Conservation (phyloP, 768 basidiomycete species). For the Tricholoma bakamatsutake region DNA sequence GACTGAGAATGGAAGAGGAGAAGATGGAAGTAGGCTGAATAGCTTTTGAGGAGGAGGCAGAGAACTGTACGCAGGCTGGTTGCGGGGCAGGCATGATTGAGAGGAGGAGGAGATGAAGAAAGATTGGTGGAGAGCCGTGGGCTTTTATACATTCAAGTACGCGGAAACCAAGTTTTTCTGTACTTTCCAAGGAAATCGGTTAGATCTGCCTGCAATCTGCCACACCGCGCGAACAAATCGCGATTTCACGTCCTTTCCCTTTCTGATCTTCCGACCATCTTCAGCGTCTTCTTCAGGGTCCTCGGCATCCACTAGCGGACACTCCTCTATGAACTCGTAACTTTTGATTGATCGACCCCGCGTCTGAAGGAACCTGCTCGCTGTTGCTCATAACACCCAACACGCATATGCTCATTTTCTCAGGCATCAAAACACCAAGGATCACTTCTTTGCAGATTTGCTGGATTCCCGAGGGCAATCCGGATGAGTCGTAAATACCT, state of each 20-base stretch:
- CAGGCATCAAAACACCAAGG: too few relatives aligned
- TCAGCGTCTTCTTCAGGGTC: too few relatives aligned
- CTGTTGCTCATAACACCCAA: too few relatives aligned
- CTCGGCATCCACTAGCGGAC: neutral
- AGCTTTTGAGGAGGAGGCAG: constrained; percentile 33
- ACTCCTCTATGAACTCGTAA: neutral
- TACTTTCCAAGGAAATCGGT: constrained; percentile 22
- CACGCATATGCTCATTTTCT: too few relatives aligned
- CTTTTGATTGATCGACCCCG: too few relatives aligned
- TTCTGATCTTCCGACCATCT: too few relatives aligned
- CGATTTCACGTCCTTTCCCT: neutral
- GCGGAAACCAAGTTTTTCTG: constrained; percentile 18
- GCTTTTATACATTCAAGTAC: constrained; percentile 26
- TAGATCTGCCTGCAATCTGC: constrained; percentile 36
- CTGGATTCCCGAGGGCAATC: too few relatives aligned
- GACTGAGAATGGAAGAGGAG: constrained; percentile 38
- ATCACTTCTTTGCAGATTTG: too few relatives aligned
- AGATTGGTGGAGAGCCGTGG: constrained; percentile 13
- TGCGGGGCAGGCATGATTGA: constrained; percentile 31
- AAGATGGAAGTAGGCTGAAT: constrained; percentile 39
- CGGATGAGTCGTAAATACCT: too few relatives aligned
- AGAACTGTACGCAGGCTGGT: constrained; percentile 36
- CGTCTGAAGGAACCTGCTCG: too few relatives aligned
- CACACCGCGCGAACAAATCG: constrained; percentile 12
- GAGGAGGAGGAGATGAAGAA: constrained; percentile 8